phyloP scores from a whole-genome alignment of 352 stramenopile genomes.

The Phytophthora idaei region DNA sequence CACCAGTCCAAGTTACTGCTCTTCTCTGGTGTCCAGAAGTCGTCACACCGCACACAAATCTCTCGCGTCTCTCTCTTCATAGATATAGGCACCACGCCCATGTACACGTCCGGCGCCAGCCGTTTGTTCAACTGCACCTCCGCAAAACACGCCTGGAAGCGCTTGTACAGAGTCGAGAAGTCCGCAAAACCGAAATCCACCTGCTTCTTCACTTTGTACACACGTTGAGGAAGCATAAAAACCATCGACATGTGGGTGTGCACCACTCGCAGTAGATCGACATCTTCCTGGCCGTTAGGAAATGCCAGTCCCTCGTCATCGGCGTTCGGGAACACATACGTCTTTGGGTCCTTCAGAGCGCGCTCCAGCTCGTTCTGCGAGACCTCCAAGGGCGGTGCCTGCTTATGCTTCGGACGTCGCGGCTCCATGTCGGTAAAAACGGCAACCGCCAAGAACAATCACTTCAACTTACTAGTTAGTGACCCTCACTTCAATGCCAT shows the following conservation, averaged over 20 bases:
- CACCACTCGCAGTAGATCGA: constrained; percentile 41
- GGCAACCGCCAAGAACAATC: not conserved
- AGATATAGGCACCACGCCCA: constrained; percentile 67
- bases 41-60: constrained; percentile 63
- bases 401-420: constrained; percentile 68
- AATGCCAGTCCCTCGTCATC: constrained; percentile 33
- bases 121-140: constrained; percentile 78
- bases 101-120: constrained; percentile 68
- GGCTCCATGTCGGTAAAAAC: constrained; percentile 48
- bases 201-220: constrained; percentile 83
- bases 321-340: constrained; percentile 1
- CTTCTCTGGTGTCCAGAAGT: constrained; percentile 74
- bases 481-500: no score
- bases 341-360: constrained; percentile 19
- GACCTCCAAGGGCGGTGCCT: constrained; percentile 58
- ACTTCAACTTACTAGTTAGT: no score
- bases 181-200: constrained; percentile 78
- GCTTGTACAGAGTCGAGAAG: constrained; percentile 75
- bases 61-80: constrained; percentile 60
- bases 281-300: constrained; percentile 3
- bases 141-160: constrained; percentile 71
- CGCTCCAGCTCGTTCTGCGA: constrained; percentile 47
- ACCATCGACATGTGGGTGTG: constrained; percentile 85
- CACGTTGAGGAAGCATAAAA: constrained; percentile 54
- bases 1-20: constrained; percentile 65